Evolutionary conservation across 192 early-diverging fungal genomes (phyloP).

Genomic region (Podila epicladia): DNA sequence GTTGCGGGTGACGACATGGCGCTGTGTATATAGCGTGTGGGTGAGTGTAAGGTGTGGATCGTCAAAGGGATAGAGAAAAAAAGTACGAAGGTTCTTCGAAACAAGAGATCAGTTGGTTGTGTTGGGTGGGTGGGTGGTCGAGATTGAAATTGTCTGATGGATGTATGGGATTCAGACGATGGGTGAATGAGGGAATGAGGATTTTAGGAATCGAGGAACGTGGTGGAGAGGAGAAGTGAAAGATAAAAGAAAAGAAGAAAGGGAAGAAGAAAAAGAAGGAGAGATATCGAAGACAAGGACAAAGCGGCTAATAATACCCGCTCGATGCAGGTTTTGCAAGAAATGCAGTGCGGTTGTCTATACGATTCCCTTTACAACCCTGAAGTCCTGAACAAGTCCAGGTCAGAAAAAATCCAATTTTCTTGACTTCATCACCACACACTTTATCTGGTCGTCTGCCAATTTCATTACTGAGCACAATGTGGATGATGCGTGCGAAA

Average conservation of each 20-base stretch:
- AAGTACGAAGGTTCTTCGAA: not conserved
- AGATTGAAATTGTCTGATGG: not conserved
- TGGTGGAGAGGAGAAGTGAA: not conserved
- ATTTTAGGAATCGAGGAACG: not conserved
- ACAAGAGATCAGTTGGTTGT: not conserved
- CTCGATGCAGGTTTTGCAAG: no score
- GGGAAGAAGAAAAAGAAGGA: not conserved
- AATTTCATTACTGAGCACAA: no score
- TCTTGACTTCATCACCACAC: no score
- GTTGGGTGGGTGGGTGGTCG: not conserved
- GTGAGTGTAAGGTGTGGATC: not conserved
- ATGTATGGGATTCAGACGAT: not conserved
- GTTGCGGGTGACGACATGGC: slow-evolving; percentile 7
- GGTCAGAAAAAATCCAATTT: no score
- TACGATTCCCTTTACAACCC: no score
- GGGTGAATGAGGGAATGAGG: not conserved
- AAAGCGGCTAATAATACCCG: not conserved
- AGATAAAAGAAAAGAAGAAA: not conserved
- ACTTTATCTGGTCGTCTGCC: no score
- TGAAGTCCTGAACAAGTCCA: no score
- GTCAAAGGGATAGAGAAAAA: not conserved
- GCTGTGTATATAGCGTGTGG: not conserved
- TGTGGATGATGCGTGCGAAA: no score
- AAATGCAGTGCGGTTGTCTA: no score
- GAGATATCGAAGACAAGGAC: not conserved